These are phyloP conservation scores for Protomyces inundatus DNA, from an alignment of 1,139 yeast genomes.

Conservation along the genomic window DNA sequence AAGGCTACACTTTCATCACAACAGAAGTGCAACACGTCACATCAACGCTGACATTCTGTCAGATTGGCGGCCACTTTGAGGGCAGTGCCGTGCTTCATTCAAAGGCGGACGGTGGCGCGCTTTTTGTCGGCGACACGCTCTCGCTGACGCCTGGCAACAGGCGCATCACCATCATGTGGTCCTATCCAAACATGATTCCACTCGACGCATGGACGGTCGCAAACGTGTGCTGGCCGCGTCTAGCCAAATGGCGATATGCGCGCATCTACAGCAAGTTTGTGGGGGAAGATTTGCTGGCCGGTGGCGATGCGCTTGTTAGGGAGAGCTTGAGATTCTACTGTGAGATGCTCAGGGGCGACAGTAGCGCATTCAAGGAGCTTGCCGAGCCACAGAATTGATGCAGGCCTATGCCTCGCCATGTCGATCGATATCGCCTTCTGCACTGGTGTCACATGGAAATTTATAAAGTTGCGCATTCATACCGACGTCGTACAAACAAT, in stretches of 20 bases:
- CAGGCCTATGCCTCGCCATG: not conserved
- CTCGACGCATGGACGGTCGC: slow-evolving; percentile 5
- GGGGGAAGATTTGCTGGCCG: not conserved
- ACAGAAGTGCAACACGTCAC: not conserved
- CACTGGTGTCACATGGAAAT: not conserved
- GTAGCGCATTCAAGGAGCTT: not conserved
- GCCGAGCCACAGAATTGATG: too few species aligned
- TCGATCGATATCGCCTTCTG: not conserved
- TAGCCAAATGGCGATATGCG: not conserved
- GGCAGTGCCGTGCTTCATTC: slow-evolving; percentile 31
- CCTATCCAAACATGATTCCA: slow-evolving; percentile 34
- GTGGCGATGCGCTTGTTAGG: not conserved
- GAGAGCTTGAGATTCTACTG: not conserved
- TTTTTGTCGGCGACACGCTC: slow-evolving; percentile 30
- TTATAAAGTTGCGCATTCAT: too few species aligned
- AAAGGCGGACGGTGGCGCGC: not conserved
- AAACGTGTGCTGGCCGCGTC: not conserved
- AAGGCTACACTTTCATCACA: not conserved
- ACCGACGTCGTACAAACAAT: too few species aligned
- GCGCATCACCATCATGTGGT: slow-evolving; percentile 33
- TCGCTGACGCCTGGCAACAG: slow-evolving; percentile 30
- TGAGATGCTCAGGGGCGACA: not conserved
- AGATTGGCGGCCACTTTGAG: slow-evolving; percentile 34
- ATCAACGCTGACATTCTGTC: not conserved
- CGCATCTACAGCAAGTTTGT: not conserved